These are phyloP conservation scores for Thielaviopsis euricoi DNA, from an alignment of 2,329 filamentous ascomycete genomes.

Conservation along the genomic window DNA sequence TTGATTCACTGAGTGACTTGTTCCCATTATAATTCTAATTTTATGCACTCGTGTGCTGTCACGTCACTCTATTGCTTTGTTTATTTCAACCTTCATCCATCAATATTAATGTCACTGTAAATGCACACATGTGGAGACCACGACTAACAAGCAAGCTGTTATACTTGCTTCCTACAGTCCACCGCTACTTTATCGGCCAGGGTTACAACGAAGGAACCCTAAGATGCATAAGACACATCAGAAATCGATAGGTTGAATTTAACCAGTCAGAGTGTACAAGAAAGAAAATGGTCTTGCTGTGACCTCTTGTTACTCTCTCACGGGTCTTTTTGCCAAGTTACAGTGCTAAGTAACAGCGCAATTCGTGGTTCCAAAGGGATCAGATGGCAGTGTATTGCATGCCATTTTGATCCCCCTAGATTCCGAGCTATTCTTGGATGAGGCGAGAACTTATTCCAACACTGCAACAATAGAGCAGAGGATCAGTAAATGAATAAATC, in stretches of 20 bases:
- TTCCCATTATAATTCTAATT: background rate
- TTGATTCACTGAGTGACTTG: background rate
- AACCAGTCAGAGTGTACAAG: background rate
- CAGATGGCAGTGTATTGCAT: background rate
- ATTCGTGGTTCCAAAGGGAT: background rate
- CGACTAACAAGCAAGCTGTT: no score
- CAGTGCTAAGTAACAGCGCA: background rate
- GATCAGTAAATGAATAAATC: no score
- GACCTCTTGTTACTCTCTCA: no score
- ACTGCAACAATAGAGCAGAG: no score
- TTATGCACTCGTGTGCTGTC: background rate
- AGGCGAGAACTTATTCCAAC: no score
- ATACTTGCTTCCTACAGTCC: background rate
- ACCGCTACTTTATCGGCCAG: background rate
- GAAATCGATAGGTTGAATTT: background rate
- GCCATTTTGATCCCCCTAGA: background rate
- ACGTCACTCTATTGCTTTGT: background rate
- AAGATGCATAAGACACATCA: background rate
- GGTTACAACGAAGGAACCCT: background rate
- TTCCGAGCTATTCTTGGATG: background rate
- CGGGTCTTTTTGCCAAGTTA: background rate
- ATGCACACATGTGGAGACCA: background rate
- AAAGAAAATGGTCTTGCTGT: background rate
- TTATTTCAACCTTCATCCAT: background rate
- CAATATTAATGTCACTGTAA: no score